Conservation (phyloP, 441 rosid genomes). For the Jatropha podagrica region DNA sequence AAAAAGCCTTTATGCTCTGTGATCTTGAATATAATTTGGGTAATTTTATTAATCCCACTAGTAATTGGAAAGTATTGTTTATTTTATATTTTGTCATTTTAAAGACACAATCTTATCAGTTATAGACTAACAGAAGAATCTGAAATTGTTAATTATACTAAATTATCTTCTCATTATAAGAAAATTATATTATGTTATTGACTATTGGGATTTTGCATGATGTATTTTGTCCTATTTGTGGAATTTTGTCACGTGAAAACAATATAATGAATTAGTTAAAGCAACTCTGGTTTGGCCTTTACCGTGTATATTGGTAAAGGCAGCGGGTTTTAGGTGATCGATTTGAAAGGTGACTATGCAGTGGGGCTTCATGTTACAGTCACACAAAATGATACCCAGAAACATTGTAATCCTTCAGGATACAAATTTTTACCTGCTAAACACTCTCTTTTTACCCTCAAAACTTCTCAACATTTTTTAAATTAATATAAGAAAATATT, state of each 20-base stretch:
- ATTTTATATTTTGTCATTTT: neutral
- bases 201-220: neutral
- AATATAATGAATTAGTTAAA: neutral
- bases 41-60: too few relatives aligned
- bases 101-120: neutral
- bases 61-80: neutral
- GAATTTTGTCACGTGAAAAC: constrained; percentile 2
- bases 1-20: too few relatives aligned
- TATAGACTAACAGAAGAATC: too few relatives aligned
- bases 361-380: neutral
- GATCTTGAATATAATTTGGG: too few relatives aligned
- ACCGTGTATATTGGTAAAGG: neutral
- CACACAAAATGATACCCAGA: too few relatives aligned
- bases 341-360: neutral
- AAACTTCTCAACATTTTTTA: too few relatives aligned
- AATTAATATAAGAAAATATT: too few relatives aligned
- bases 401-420: too few relatives aligned
- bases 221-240: constrained; percentile 21
- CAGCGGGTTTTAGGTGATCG: neutral
- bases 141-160: too few relatives aligned
- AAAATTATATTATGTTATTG: neutral
- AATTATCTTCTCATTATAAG: too few relatives aligned
- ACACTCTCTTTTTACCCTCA: too few relatives aligned
- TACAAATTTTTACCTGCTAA: too few relatives aligned
- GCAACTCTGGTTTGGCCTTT: neutral